Evolutionary conservation across 2,329 filamentous ascomycete species (phyloP).

Genomic region (Trichoderma endophyticum): DNA sequence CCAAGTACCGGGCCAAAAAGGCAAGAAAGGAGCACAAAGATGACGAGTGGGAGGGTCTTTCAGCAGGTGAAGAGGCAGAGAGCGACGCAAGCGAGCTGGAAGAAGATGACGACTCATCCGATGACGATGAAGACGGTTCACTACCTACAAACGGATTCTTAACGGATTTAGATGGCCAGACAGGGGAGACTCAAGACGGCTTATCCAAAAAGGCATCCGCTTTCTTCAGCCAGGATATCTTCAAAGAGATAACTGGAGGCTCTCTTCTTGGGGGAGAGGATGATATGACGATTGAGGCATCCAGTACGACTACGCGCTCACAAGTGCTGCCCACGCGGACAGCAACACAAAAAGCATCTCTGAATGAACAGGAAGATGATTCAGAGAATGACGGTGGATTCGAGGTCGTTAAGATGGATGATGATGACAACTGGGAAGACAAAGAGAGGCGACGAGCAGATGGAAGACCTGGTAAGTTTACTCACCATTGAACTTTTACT

Average conservation of each 20-base stretch:
- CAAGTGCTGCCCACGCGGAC: not conserved
- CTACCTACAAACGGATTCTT: slow-evolving; percentile 31
- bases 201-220: slow-evolving; percentile 81
- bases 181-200: slow-evolving; percentile 42
- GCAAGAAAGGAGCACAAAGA: slow-evolving; percentile 76
- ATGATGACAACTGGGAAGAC: slow-evolving; percentile 63
- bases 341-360: not conserved
- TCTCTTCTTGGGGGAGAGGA: slow-evolving; percentile 51
- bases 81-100: slow-evolving; percentile 57
- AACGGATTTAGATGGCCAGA: slow-evolving; percentile 37
- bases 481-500: too few species aligned
- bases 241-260: slow-evolving; percentile 70
- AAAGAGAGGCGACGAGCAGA: slow-evolving; percentile 61
- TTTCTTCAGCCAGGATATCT: slow-evolving; percentile 95
- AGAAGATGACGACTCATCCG: slow-evolving; percentile 45
- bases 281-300: slow-evolving; percentile 31
- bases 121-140: slow-evolving; percentile 27
- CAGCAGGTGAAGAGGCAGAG: slow-evolving; percentile 56
- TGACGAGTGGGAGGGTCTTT: slow-evolving; percentile 91
- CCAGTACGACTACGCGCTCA: not conserved
- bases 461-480: slow-evolving; percentile 55
- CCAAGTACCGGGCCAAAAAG: slow-evolving; percentile 88
- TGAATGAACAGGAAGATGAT: not conserved
- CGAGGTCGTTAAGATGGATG: slow-evolving; percentile 56
- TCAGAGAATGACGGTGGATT: slow-evolving; percentile 36